These are phyloP conservation scores for Magnusiomyces magnusii DNA, from an alignment of 1,139 yeast genomes.

Conservation along the genomic window DNA sequence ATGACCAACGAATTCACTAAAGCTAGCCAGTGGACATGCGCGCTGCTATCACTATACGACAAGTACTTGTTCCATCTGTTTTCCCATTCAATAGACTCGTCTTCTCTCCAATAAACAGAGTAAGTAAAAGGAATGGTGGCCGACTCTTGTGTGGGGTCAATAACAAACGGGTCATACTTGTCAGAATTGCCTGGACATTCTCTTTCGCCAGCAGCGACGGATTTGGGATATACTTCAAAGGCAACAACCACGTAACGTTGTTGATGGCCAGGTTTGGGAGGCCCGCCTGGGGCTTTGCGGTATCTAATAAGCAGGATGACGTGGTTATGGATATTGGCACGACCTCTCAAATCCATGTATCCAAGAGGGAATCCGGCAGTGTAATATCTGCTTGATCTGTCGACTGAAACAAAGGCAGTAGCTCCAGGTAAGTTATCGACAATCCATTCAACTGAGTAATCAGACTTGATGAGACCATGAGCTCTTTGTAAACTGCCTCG, in stretches of 20 bases:
- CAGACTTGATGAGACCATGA: slow-evolving; percentile 52
- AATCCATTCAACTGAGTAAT: slow-evolving; percentile 77
- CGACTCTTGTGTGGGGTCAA: slow-evolving; percentile 27
- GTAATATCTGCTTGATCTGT: slow-evolving; percentile 56
- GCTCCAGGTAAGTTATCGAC: slow-evolving; percentile 86
- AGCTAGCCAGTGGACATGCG: slow-evolving; percentile 64
- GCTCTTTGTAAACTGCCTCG: slow-evolving; percentile 50
- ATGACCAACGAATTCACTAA: slow-evolving; percentile 57
- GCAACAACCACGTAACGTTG: slow-evolving; percentile 66
- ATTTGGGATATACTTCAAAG: slow-evolving; percentile 82
- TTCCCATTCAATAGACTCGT: slow-evolving; percentile 54
- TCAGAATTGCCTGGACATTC: slow-evolving; percentile 26
- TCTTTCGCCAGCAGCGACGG: slow-evolving; percentile 46
- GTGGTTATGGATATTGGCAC: slow-evolving; percentile 58
- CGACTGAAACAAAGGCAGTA: slow-evolving; percentile 66
- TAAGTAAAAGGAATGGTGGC: slow-evolving; percentile 66
- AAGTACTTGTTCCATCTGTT: slow-evolving; percentile 72
- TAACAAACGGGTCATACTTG: slow-evolving; percentile 19
- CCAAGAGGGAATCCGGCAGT: slow-evolving; percentile 89
- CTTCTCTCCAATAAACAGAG: slow-evolving; percentile 87
- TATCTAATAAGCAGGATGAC: slow-evolving; percentile 73
- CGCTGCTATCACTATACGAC: slow-evolving; percentile 44
- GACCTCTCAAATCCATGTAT: slow-evolving; percentile 46
- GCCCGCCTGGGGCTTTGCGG: slow-evolving; percentile 43
- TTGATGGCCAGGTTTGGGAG: slow-evolving; percentile 8